Conservation (phyloP, 352 stramenopile genomes). For the Globisporangium yorkense region DNA sequence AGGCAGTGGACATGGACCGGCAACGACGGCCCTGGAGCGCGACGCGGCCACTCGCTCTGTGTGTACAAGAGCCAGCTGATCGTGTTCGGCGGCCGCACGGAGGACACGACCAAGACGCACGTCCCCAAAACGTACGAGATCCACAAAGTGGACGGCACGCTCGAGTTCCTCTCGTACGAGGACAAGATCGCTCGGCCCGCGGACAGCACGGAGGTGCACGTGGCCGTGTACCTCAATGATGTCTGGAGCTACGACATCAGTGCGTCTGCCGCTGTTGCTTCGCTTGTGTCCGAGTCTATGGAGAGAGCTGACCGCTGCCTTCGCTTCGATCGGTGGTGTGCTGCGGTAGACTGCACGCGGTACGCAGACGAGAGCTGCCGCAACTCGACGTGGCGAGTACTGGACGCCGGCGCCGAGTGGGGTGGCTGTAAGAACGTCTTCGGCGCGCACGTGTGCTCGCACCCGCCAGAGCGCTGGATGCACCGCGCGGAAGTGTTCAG, state of each 20-base stretch:
- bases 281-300: background rate
- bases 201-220: constrained; percentile 46
- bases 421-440: constrained; percentile 88
- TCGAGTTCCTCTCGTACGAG: constrained; percentile 88
- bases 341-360: constrained; percentile 57
- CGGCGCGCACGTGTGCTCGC: constrained; percentile 83
- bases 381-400: constrained; percentile 74
- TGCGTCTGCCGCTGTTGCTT: constrained; percentile 7
- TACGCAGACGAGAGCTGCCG: constrained; percentile 85
- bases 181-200: constrained; percentile 59
- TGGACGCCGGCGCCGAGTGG: constrained; percentile 85
- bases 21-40: constrained; percentile 52
- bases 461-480: constrained; percentile 85
- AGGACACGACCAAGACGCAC: constrained; percentile 84
- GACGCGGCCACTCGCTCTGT: constrained; percentile 85
- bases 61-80: constrained; percentile 79
- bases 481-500: constrained; percentile 87
- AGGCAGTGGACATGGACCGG: constrained; percentile 78
- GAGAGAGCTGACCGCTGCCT: background rate
- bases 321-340: background rate
- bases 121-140: constrained; percentile 92
- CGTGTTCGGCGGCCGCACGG: constrained; percentile 91
- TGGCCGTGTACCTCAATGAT: constrained; percentile 94
- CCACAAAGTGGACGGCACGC: constrained; percentile 57
- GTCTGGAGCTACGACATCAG: constrained; percentile 95